phyloP scores from a whole-genome alignment of 2,329 filamentous ascomycete genomes.

The Ophiocordyceps camponoti-rufipedis region DNA sequence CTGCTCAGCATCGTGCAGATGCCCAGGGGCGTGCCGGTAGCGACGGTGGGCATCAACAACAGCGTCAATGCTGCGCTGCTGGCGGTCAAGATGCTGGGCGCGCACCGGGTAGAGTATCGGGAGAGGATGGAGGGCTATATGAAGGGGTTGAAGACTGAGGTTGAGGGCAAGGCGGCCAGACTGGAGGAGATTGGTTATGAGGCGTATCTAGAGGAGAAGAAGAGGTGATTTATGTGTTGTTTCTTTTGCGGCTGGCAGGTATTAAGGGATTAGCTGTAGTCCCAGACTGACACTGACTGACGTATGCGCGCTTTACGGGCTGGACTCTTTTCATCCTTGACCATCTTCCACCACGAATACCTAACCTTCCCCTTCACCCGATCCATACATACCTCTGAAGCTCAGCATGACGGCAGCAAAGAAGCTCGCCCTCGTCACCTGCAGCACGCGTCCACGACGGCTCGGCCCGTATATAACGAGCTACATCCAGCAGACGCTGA shows the following conservation, averaged over 20 bases:
- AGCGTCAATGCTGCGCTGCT: constrained; percentile 58
- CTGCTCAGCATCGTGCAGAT: constrained; percentile 61
- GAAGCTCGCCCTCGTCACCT: constrained; percentile 17
- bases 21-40: constrained; percentile 55
- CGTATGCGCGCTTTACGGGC: too few species aligned
- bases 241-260: too few species aligned
- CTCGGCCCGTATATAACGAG: constrained; percentile 15
- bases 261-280: too few species aligned
- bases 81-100: constrained; percentile 49
- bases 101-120: constrained; percentile 34
- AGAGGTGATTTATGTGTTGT: neutral
- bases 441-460: constrained; percentile 15
- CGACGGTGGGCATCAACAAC: constrained; percentile 66
- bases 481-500: constrained; percentile 12
- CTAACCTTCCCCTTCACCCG: too few species aligned
- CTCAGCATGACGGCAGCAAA: neutral
- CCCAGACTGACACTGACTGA: too few species aligned
- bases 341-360: too few species aligned
- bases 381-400: too few species aligned
- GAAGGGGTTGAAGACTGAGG: constrained; percentile 42
- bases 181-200: constrained; percentile 38
- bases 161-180: constrained; percentile 40
- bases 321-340: too few species aligned
- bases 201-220: constrained; percentile 28
- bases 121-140: constrained; percentile 43